Conservation (phyloP, 352 stramenopile genomes). For the Pythium volutum region DNA sequence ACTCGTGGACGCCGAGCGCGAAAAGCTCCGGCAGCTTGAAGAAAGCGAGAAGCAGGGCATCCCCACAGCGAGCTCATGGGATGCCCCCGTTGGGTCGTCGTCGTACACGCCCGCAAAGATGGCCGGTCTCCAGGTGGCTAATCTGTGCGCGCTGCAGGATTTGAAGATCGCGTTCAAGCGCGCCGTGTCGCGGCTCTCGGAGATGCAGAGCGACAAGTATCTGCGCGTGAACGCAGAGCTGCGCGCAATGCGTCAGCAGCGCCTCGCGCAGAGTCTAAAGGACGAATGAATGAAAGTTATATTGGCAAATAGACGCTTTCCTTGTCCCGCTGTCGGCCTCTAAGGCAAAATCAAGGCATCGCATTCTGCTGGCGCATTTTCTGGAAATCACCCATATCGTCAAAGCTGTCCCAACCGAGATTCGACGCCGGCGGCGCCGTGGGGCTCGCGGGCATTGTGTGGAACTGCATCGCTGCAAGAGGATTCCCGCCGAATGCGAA, state of each 20-base stretch:
- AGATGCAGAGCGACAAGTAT: conserved; percentile 87
- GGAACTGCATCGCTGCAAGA: conserved; percentile 4
- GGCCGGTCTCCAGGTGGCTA: conserved; percentile 48
- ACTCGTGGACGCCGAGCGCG: conserved; percentile 35
- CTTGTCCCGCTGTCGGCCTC: not conserved
- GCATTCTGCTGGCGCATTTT: conserved; percentile 21
- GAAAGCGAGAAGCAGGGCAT: conserved; percentile 41
- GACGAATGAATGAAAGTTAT: conserved; percentile 4
- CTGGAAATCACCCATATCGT: conserved; percentile 20
- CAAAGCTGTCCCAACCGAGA: conserved; percentile 21
- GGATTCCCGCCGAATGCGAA: not conserved
- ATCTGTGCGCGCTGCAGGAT: conserved; percentile 69
- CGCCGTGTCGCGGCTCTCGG: conserved; percentile 72
- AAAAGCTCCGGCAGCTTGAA: conserved; percentile 42
- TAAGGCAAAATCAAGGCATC: conserved; percentile 8
- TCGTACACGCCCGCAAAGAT: conserved; percentile 60
- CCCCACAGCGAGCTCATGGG: conserved; percentile 63
- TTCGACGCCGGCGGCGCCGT: conserved; percentile 11
- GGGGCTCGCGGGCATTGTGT: conserved; percentile 14
- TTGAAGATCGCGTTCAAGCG: conserved; percentile 77
- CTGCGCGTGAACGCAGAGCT: conserved; percentile 40
- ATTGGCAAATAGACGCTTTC: not conserved
- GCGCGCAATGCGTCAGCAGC: conserved; percentile 23
- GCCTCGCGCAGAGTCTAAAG: conserved; percentile 24
- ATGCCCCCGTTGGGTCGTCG: conserved; percentile 47